Evolutionary conservation across 805 yeast genomes (phyloP), one percentile per base, ranked within the genome.

Genomic region (Cyberlindnera japonica): DNA sequence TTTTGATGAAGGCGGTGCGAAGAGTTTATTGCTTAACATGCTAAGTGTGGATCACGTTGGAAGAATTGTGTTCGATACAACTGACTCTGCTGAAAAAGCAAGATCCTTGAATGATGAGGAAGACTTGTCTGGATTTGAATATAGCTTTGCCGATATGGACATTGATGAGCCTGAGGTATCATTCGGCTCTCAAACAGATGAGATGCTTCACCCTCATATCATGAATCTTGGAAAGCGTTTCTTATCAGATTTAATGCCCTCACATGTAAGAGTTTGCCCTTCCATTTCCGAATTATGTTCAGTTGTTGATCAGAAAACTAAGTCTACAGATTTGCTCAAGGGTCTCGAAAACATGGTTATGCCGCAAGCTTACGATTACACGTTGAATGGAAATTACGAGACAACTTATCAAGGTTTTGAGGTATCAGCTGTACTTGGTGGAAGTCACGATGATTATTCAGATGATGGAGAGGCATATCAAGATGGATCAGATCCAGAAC

Each of bases 1-100:
- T 38, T 83, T 83, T 51, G 93, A 84, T 57, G 91, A 83, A 63
- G 90, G 90, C 28, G 91, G 93, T 3, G 81, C 91, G 7, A 83
- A 81, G 54, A 76, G 85, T 44, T 64, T 84, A 36, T 58, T 84
- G 26, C 54, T 81, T 45, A 83, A 83, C 48, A 77, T 84, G 14
- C 65, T 83, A 32, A 68, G 66, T 44, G 68, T 79, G 11, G 81
- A 81, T 50, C 42, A 59, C 1, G 52, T 71, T 1, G 79, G 79
- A 0, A 62, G 81, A 48, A 75, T 83, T 3, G 72, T 81, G 1
- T 81, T 83, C 52, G 91, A 80, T 50, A 85, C 87, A 19, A 68
- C 66, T 4, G 58, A 55, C 2, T 42, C 57, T 1, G 51, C 50
- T 1, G 39, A 43, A 13, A 29, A 35, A 3, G 21, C 37, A 8